Conservation (phyloP, 192 early-diverging fungal genomes). For the Coemansia brasiliensis region DNA sequence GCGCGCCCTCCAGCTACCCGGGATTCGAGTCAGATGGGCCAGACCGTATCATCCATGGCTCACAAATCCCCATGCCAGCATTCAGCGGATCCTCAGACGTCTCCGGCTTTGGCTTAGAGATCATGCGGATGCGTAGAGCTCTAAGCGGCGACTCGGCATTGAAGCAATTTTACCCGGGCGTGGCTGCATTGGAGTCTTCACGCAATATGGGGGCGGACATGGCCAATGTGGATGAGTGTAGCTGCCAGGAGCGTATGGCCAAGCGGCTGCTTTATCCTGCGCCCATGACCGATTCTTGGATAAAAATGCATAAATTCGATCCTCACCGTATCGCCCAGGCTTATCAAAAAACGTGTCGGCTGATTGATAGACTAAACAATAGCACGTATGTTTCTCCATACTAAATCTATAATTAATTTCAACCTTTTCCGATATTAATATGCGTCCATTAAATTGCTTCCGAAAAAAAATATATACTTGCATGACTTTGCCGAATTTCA, state of each 20-base stretch:
- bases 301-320: conserved; percentile 51
- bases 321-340: conserved; percentile 22
- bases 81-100: conserved; percentile 39
- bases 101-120: conserved; percentile 24
- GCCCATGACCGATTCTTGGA: conserved; percentile 31
- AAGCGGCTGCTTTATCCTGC: conserved; percentile 28
- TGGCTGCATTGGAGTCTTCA: conserved; percentile 14
- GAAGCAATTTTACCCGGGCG: conserved; percentile 25
- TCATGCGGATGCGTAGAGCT: conserved; percentile 30
- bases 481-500: no score
- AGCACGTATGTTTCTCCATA: conserved; percentile 51
- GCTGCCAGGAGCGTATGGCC: conserved; percentile 5
- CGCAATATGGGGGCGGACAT: background rate
- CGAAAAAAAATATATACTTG: no score
- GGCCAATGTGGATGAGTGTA: background rate
- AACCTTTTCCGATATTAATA: background rate
- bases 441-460: no score
- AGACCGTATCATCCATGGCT: background rate
- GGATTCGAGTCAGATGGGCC: background rate
- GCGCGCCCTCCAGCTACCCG: conserved; percentile 26
- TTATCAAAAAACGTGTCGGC: conserved; percentile 26
- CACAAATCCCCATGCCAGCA: background rate
- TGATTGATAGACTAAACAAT: conserved; percentile 50
- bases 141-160: conserved; percentile 12
- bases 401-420: background rate